phyloP scores from a whole-genome alignment of 2,329 filamentous ascomycete genomes.

The Westerdykella aurantiaca region DNA sequence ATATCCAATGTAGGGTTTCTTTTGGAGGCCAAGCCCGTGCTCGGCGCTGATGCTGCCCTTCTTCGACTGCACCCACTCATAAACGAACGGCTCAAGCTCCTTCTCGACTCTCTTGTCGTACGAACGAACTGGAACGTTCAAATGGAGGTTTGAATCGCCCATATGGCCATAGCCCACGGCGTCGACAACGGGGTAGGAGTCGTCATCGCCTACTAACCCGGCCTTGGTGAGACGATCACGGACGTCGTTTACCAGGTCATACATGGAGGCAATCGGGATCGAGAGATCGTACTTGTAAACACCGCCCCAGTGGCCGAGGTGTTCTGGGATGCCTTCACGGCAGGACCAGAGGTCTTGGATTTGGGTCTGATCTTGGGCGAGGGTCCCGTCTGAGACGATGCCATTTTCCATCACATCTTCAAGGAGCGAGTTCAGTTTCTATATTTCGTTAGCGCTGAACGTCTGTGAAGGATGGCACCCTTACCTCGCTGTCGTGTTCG shows the following conservation, averaged over 20 bases:
- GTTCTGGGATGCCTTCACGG: conserved; percentile 89
- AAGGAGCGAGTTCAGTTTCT: conserved; percentile 84
- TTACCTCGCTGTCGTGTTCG: conserved; percentile 73
- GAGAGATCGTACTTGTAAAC: conserved; percentile 99
- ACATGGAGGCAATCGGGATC: conserved; percentile 82
- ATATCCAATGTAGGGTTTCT: conserved; percentile 94
- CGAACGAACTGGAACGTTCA: conserved; percentile 77
- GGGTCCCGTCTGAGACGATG: conserved; percentile 80
- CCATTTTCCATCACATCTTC: conserved; percentile 86
- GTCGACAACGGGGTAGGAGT: conserved; percentile 71
- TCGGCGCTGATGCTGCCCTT: conserved; percentile 95
- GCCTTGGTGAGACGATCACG: conserved; percentile 64
- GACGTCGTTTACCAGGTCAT: conserved; percentile 81
- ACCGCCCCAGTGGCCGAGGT: conserved; percentile 81
- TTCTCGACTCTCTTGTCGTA: conserved; percentile 87
- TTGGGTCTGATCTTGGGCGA: conserved; percentile 92
- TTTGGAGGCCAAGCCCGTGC: conserved; percentile 87
- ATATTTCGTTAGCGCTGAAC: conserved; percentile 6
- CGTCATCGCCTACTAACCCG: conserved; percentile 68
- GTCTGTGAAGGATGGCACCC: neutral
- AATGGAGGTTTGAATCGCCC: conserved; percentile 92
- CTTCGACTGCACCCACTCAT: conserved; percentile 88
- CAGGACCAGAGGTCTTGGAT: conserved; percentile 79
- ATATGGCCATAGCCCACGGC: conserved; percentile 98
- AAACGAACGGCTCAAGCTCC: conserved; percentile 87